Base-by-base conservation (phyloP, 2,329 filamentous ascomycete species). In the Macrophomina phaseolina region DNA sequence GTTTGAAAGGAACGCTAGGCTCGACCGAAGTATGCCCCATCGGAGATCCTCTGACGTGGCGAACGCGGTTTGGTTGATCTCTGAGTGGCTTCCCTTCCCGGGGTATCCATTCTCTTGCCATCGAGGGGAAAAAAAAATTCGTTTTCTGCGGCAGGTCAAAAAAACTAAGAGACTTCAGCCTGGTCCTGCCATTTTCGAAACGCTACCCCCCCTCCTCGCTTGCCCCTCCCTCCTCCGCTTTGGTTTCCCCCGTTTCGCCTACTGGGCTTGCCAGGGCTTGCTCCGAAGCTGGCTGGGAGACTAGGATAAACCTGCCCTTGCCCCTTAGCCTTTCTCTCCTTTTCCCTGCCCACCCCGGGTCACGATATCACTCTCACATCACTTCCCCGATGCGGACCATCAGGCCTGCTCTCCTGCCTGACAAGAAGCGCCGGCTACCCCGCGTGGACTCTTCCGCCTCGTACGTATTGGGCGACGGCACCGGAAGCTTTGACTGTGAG, bases 31-130 rank as follows among this genome's bases (percentile, higher is more conserved):
- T 76, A 76, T 78, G 75, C 77, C 76, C 79, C 77, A 77, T 81
- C 80, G 81, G 79, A 81, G 81, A 83, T 80, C 81, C 78, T 81
- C 81, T 83, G 81, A 84, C 81, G 81, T 84, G 81, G 81, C 81
- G 78, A 77, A 69, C 76, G 73, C 74, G 79, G 78, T 79, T 75
- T 81, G 78, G 79, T 79, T 78, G 76, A 79, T 75, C 70, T 69
- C 68, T 74, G 73, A 74, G 73, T 75, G 72, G 68, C 73, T 71
- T 74, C 74, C 73, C 74, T 58, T 74, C 73, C 73, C 74, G 60
- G 76, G 75, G 72, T 73, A 73, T 76, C 74, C 76, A 74, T 76
- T 62, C 72, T 76, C 71, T 55, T 38, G 52, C 52, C 76, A 76
- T 78, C 74, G 30, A 55, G 52, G 36, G 14, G 1, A 18, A 18